Conservation (phyloP, 352 stramenopile genomes). For the Phytophthora sp. region DNA sequence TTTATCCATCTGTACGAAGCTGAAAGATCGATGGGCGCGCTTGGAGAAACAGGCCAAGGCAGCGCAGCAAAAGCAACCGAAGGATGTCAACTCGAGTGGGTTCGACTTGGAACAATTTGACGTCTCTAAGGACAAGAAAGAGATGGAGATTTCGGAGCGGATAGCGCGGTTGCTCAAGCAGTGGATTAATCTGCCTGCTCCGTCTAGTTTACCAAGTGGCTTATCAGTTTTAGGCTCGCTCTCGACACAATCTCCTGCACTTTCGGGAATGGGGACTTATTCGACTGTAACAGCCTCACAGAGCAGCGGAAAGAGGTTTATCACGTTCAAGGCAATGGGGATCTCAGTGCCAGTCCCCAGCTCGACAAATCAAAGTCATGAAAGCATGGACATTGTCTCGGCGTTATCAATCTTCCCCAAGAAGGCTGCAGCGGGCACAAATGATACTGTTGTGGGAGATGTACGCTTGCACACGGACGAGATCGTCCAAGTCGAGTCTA, state of each 20-base stretch:
- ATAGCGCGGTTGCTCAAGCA: conserved; percentile 59
- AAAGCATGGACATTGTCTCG: conserved; percentile 25
- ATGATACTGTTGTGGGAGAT: conserved; percentile 20
- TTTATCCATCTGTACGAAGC: conserved; percentile 51
- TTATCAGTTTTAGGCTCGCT: conserved; percentile 20
- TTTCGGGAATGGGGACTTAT: conserved; percentile 2
- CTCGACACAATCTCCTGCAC: background rate
- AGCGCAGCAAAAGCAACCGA: conserved; percentile 32
- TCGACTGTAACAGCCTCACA: background rate
- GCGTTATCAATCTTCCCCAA: conserved; percentile 49
- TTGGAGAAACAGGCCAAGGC: conserved; percentile 58
- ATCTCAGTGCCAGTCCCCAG: conserved; percentile 17
- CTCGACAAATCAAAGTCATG: conserved; percentile 14
- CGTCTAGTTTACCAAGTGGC: conserved; percentile 29
- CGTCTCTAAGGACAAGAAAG: conserved; percentile 52
- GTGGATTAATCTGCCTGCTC: conserved; percentile 55
- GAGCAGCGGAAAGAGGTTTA: conserved; percentile 23
- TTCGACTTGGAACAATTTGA: conserved; percentile 72
- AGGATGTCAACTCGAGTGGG: conserved; percentile 16
- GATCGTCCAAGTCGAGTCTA: conserved; percentile 57
- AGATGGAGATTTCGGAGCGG: conserved; percentile 60
- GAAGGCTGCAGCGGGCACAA: conserved; percentile 35
- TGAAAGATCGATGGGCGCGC: conserved; percentile 73
- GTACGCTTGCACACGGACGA: conserved; percentile 49
- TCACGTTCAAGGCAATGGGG: conserved; percentile 37